Conservation (phyloP, 2,329 filamentous ascomycete species). For the Diaporthe longicolla region DNA sequence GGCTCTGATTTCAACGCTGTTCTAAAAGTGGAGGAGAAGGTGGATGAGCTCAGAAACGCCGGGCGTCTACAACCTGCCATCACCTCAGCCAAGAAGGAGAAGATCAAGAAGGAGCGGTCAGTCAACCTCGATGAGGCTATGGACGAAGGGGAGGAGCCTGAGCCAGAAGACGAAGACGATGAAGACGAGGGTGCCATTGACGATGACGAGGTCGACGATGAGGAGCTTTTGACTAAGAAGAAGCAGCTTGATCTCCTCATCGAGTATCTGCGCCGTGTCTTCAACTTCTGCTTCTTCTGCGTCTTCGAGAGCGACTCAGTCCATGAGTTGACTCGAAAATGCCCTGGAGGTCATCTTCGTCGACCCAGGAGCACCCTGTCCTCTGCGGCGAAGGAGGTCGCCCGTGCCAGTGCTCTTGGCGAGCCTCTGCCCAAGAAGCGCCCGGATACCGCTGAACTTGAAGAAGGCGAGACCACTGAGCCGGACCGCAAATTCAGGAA, state of each 20-base stretch:
- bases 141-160: slow-evolving; percentile 74
- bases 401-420: slow-evolving; percentile 85
- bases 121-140: slow-evolving; percentile 73
- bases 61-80: slow-evolving; percentile 81
- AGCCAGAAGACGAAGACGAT: slow-evolving; percentile 80
- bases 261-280: slow-evolving; percentile 95
- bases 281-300: slow-evolving; percentile 99
- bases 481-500: slow-evolving; percentile 80
- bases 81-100: slow-evolving; percentile 69
- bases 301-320: slow-evolving; percentile 98
- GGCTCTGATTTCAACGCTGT: slow-evolving; percentile 83
- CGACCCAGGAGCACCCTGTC: slow-evolving; percentile 90
- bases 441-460: slow-evolving; percentile 72
- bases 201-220: slow-evolving; percentile 89
- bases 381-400: slow-evolving; percentile 85
- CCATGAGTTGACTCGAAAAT: slow-evolving; percentile 95
- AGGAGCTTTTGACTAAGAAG: slow-evolving; percentile 91
- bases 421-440: slow-evolving; percentile 90
- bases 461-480: slow-evolving; percentile 74
- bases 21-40: slow-evolving; percentile 85
- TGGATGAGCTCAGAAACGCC: slow-evolving; percentile 82
- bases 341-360: slow-evolving; percentile 95
- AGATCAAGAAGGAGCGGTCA: slow-evolving; percentile 69
- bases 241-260: slow-evolving; percentile 97
- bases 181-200: slow-evolving; percentile 85